Percentiles rank a stretch among this genome's conserved stretches.
These are phyloP conservation scores for Pecoramyces ruminantium DNA, from an alignment of 192 early-diverging fungal genomes.

Conservation along the genomic window DNA sequence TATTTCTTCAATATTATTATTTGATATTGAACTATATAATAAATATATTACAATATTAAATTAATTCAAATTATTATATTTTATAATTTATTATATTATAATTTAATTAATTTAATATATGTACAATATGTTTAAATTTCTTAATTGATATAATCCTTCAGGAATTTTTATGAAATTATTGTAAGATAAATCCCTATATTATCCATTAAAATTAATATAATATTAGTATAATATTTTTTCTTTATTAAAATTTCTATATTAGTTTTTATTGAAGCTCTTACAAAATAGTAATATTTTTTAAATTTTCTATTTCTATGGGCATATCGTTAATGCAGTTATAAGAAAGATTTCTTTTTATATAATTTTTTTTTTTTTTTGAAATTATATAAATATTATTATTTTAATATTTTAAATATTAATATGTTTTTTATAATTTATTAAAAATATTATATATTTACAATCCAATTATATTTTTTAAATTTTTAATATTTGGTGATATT, in stretches of 20 bases:
- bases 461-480: too few relatives aligned
- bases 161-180: neutral
- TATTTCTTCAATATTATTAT: neutral
- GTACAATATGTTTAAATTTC: neutral
- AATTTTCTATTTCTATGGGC: neutral
- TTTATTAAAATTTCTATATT: neutral
- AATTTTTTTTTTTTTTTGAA: too few relatives aligned
- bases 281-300: neutral
- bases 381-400: too few relatives aligned
- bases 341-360: neutral
- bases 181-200: neutral
- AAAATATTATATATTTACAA: too few relatives aligned
- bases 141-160: neutral
- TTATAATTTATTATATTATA: too few relatives aligned
- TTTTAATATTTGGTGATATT: too few relatives aligned
- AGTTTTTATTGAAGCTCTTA: neutral
- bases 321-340: neutral
- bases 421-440: too few relatives aligned
- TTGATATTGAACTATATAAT: neutral
- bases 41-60: too few relatives aligned
- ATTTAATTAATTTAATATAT: too few relatives aligned
- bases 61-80: too few relatives aligned
- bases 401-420: too few relatives aligned
- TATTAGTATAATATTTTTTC: neutral
- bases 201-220: too few relatives aligned